Conservation (phyloP, 1,139 yeast genomes). For the Arxiozyma bovina region DNA sequence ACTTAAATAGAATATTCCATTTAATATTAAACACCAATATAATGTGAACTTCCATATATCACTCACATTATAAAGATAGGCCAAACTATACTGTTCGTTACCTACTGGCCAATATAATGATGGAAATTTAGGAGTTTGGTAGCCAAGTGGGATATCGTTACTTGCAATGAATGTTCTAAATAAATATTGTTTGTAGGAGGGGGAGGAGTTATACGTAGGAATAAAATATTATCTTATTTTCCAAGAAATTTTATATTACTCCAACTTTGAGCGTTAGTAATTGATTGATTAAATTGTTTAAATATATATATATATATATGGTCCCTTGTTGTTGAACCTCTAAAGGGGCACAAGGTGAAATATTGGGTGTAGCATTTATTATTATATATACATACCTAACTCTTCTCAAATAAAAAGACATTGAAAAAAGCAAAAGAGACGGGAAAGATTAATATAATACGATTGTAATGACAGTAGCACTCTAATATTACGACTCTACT, state of each 20-base stretch:
- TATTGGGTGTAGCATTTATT: no score
- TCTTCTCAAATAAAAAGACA: conserved; percentile 2
- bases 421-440: neutral
- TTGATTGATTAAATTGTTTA: neutral
- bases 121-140: conserved; percentile 71
- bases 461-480: no score
- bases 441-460: neutral
- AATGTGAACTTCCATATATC: conserved; percentile 86
- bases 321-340: no score
- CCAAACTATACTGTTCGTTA: conserved; percentile 36
- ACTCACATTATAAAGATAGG: conserved; percentile 55
- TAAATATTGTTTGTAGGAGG: no score
- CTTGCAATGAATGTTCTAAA: conserved; percentile 30
- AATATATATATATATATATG: no score
- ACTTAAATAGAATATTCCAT: conserved; percentile 49
- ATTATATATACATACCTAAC: conserved; percentile 1
- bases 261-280: neutral
- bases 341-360: no score
- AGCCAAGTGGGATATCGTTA: conserved; percentile 65
- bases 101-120: conserved; percentile 65
- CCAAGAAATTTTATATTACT: no score
- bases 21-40: conserved; percentile 69
- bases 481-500: neutral
- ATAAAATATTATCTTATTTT: neutral
- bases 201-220: neutral